Evolutionary conservation across 1,139 yeast species (phyloP), one percentile per base, ranked within the genome.

Genomic region (Hanseniaspora gamundiae): DNA sequence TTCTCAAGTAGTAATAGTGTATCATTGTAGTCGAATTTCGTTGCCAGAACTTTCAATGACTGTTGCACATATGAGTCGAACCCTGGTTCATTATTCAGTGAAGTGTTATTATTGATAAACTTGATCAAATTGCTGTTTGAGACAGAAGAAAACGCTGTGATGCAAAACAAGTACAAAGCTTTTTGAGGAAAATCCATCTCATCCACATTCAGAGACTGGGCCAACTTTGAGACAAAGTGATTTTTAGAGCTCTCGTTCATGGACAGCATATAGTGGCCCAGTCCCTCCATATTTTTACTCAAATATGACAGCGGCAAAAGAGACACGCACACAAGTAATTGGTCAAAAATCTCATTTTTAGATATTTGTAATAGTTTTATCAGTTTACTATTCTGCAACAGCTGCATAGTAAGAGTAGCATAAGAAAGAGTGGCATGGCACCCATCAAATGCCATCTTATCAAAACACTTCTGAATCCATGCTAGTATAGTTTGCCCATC

Each of bases 401-500:
- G 43, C 24, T 48, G 45, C 2, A 59, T 38, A 11, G 53, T 42
- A 1, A 58, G 42, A 17, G 39, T 40, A 0, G 55, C 38, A 9
- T 56, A 24, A 7, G 41, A 39, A 6, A 28, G 22, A 6, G 50
- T 42, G 13, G 59, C 45, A 3, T n/a, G 14, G 1, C 30, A 24
- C 1, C 59, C 57, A 43, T 55, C 48, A 39, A 54, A 53, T 2
- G 55, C 42, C 16, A 41, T 36, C 21, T 56, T 59, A 9, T 51
- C 49, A 20, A 56, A 50, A 28, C 56, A 47, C 8, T 44, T 28
- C n/a, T 52, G 40, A 3, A 59, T 39, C 63, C 63, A 60, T 22
- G 52, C 52, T 6, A 58, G 45, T 2, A 60, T 53, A 41, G 59
- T 63, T 35, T 47, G 51, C 35, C 56, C 54, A 28, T 60, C 62